A percentile compares a stretch with the other conserved stretches of the same genome.
Conservation (phyloP, 2,329 filamentous ascomycete genomes). For the Alternaria metachromatica region DNA sequence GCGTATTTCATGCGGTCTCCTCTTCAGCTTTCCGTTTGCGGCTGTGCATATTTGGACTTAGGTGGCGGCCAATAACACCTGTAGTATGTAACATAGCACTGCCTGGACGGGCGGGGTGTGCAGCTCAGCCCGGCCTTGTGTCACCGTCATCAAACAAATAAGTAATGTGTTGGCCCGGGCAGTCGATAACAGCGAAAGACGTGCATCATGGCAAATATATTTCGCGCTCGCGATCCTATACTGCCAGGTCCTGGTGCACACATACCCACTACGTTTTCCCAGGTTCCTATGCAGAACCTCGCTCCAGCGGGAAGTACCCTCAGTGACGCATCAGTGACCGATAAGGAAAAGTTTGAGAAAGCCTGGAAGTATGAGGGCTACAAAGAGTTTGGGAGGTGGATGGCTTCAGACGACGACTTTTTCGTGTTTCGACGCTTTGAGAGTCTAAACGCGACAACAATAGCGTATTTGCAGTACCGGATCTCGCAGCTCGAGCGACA, state of each 20-base stretch:
- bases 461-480: conserved; percentile 33
- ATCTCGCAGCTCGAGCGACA: conserved; percentile 21
- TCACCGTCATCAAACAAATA: background rate
- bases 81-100: background rate
- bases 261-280: no score
- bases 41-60: no score
- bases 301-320: no score
- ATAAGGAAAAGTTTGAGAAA: background rate
- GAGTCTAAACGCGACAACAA: conserved; percentile 29
- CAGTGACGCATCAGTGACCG: no score
- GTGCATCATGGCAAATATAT: no score
- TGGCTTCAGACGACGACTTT: conserved; percentile 41
- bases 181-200: background rate
- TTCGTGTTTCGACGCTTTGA: conserved; percentile 38
- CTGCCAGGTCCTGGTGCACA: no score
- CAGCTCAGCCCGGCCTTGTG: background rate
- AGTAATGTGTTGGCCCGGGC: background rate
- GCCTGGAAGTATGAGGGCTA: conserved; percentile 39
- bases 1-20: no score
- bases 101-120: background rate
- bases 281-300: no score
- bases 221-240: no score
- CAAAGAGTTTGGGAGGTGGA: conserved; percentile 31
- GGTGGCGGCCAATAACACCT: background rate
- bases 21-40: no score